Base-by-base conservation (phyloP, 768 basidiomycete species). In the Lactarius sanguifluus region DNA sequence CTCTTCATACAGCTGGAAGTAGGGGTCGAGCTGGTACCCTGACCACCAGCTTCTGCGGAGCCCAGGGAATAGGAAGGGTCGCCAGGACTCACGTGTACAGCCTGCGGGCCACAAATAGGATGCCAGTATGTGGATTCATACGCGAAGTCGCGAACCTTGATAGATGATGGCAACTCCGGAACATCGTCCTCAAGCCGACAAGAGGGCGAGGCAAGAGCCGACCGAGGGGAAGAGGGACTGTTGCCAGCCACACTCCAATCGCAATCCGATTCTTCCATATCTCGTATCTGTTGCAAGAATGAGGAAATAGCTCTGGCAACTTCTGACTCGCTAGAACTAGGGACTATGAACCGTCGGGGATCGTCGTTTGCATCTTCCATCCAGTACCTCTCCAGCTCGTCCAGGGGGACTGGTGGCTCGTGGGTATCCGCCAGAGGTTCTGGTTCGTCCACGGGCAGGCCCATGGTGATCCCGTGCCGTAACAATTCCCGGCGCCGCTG, bases 271-370 rank as follows among this genome's bases (percentile, higher is more conserved):
- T 34, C 25, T 64, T 67, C 66, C 41, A 67, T 52, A 45, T 64
- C 66, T 25, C 43, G 62, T 64, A 67, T 64, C 9, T 40, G 64
- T 56, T 28, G 62, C n/a, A 64, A 30, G 20, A 67, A 34, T 2
- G 66, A 67, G 12, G 57, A 36, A 23, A 63, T 57, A 23, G 62
- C 67, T 16, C 20, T 34, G 10, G 38, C 59, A 2, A 68, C 41
- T 5, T 59, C 38, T 5, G 41, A 54, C 16, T 63, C 67, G 67
- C 73, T 6, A 63, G 20, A 4, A 72, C 78, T 77, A 43, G 81
- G 80, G 3, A 79, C 77, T 20, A 81, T 69, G 40, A 79, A 69
- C 7, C 80, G 75, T 23, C 72, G 70, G 40, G 80, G 79, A 5
- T 50, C 57, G 23, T 72, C 72, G 10, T 79, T 75, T 61, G 82